These are phyloP conservation scores for Fusarium kyushuense DNA, from an alignment of 2,329 filamentous ascomycete genomes.

Conservation along the genomic window DNA sequence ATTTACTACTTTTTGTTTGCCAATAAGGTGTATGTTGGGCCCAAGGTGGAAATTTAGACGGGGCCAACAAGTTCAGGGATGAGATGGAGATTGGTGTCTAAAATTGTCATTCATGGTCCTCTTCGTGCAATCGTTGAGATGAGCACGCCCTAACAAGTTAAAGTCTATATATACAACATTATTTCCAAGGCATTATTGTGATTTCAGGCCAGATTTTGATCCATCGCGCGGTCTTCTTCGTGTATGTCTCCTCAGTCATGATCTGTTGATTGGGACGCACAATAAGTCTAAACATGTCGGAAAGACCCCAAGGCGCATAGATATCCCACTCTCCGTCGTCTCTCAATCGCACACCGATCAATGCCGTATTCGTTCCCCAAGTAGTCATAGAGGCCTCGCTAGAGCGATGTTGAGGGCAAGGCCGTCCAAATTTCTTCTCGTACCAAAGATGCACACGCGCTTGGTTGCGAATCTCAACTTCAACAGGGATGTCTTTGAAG, in stretches of 20 bases:
- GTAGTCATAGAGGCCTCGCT: conserved; percentile 51
- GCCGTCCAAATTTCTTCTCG: conserved; percentile 48
- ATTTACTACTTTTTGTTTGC: conserved; percentile 60
- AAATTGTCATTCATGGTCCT: background rate
- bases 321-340: conserved; percentile 49
- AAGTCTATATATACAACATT: background rate
- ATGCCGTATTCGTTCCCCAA: conserved; percentile 54
- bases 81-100: too few species aligned
- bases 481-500: conserved; percentile 49
- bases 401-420: conserved; percentile 49
- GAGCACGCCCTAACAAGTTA: background rate
- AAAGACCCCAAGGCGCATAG: conserved; percentile 53
- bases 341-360: conserved; percentile 49
- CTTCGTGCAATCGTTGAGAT: background rate
- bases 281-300: conserved; percentile 52
- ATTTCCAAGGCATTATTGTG: conserved; percentile 47
- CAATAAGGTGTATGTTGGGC: conserved; percentile 58
- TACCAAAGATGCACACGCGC: conserved; percentile 57
- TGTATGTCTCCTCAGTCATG: conserved; percentile 47
- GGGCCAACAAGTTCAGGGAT: accelerated
- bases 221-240: conserved; percentile 52
- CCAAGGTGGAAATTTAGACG: conserved; percentile 47
- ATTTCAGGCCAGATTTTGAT: conserved; percentile 48
- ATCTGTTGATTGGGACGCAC: conserved; percentile 51
- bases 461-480: conserved; percentile 56